Evolutionary conservation across 768 basidiomycete genomes (phyloP).

Genomic region (Agaricus subrufescens): DNA sequence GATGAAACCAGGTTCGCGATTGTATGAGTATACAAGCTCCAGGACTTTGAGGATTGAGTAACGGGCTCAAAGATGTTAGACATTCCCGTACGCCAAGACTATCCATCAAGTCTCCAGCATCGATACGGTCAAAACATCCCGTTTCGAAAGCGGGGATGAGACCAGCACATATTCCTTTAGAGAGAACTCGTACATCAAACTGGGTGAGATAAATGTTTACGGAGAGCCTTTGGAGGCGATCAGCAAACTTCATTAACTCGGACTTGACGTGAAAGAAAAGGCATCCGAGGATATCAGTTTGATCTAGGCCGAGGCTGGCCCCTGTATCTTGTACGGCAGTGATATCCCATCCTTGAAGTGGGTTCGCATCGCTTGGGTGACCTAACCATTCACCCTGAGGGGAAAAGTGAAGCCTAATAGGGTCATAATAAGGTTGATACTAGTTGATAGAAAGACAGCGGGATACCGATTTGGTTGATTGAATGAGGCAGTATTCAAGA

Average conservation of each 20-base stretch:
- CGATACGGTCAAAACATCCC: conserved; percentile 35
- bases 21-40: conserved; percentile 32
- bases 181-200: conserved; percentile 36
- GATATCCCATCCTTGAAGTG: conserved; percentile 47
- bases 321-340: conserved; percentile 34
- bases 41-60: conserved; percentile 28
- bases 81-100: conserved; percentile 24
- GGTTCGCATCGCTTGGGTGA: conserved; percentile 32
- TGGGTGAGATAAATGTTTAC: conserved; percentile 36
- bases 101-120: conserved; percentile 31
- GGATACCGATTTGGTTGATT: conserved; percentile 35
- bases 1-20: conserved; percentile 32
- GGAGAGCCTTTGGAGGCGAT: conserved; percentile 28
- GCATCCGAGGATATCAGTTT: conserved; percentile 33
- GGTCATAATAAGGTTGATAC: neutral
- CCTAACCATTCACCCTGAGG: conserved; percentile 41
- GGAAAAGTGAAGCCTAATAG: conserved; percentile 38
- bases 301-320: conserved; percentile 25
- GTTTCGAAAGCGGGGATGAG: conserved; percentile 31
- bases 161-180: conserved; percentile 33
- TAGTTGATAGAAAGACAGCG: neutral
- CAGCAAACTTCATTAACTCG: conserved; percentile 32
- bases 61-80: conserved; percentile 31
- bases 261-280: conserved; percentile 41
- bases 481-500: conserved; percentile 26